Percentiles rank a stretch among this genome's conserved stretches.
Evolutionary conservation across 441 rosid species (phyloP).

Genomic region (Croton laevigatus): DNA sequence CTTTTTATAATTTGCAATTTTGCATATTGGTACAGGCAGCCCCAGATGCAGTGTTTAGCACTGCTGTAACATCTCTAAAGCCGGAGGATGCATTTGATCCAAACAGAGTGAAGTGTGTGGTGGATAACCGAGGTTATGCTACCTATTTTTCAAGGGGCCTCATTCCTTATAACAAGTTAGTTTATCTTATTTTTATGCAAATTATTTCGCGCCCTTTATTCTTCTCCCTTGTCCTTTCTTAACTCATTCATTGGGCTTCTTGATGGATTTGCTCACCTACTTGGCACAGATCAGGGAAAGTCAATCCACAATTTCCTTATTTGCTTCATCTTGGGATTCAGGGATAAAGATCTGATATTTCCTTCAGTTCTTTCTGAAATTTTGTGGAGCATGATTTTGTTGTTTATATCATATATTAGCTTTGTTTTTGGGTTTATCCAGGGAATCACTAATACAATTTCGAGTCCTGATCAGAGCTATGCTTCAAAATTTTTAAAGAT

Average conservation of each 20-base stretch:
- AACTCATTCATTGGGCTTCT: not conserved
- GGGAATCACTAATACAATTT: not conserved
- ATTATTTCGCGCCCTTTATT: not conserved
- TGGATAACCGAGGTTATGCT: constrained; percentile 77
- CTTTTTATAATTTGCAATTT: not conserved
- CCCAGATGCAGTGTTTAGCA: constrained; percentile 97
- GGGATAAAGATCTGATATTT: constrained; percentile 34
- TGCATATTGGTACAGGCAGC: constrained; percentile 50
- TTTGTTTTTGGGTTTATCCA: not conserved
- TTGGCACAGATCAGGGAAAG: constrained; percentile 58
- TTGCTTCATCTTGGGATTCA: constrained; percentile 96
- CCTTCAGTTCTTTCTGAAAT: not conserved
- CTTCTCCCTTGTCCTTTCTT: not conserved
- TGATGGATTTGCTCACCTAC: constrained; percentile 11
- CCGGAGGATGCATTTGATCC: constrained; percentile 90
- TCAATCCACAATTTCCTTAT: constrained; percentile 74
- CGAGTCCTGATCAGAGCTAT: constrained; percentile 52
- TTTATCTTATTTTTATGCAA: not conserved
- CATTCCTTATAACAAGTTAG: constrained; percentile 89
- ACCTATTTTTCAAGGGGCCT: constrained; percentile 89
- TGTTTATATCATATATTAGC: too few relatives aligned
- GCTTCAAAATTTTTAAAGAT: constrained; percentile 79
- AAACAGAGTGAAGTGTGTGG: constrained; percentile 86
- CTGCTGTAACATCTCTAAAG: constrained; percentile 79
- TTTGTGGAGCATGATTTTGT: not conserved